phyloP scores from a whole-genome alignment of 805 yeast genomes.

The Wickerhamiella qilinensis region DNA sequence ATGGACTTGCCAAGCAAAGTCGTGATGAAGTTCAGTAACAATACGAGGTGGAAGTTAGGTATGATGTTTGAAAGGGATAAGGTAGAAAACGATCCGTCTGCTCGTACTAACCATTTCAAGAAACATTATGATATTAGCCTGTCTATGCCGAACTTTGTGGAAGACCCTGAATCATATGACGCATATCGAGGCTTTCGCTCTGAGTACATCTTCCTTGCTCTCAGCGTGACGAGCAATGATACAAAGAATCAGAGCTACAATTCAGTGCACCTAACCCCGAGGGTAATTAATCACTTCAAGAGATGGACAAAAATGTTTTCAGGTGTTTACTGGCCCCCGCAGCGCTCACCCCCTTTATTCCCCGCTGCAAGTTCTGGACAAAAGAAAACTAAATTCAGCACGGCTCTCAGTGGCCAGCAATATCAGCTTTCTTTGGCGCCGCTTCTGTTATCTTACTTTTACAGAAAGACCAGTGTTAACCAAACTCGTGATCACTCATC shows the following conservation, averaged over 20 bases:
- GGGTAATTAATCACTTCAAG: slow-evolving; percentile 48
- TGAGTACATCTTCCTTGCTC: slow-evolving; percentile 60
- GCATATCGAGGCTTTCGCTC: slow-evolving; percentile 71
- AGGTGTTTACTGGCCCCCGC: slow-evolving; percentile 65
- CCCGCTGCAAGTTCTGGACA: slow-evolving; percentile 22
- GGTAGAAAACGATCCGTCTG: slow-evolving; percentile 22
- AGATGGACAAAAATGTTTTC: slow-evolving; percentile 78
- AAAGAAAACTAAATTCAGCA: slow-evolving; percentile 40
- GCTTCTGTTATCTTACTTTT: slow-evolving; percentile 57
- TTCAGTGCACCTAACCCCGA: slow-evolving; percentile 63
- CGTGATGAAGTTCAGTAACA: slow-evolving; percentile 45
- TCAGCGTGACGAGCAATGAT: slow-evolving; percentile 25
- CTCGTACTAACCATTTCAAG: slow-evolving; percentile 32
- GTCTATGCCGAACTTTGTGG: slow-evolving; percentile 37
- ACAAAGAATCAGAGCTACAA: slow-evolving; percentile 30
- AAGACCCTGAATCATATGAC: slow-evolving; percentile 42
- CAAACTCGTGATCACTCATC: slow-evolving; percentile 30
- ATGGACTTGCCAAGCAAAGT: slow-evolving; percentile 25
- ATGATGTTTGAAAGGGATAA: slow-evolving; percentile 52
- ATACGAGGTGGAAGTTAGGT: slow-evolving; percentile 67
- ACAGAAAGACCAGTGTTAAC: slow-evolving; percentile 29
- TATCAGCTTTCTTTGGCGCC: slow-evolving; percentile 62
- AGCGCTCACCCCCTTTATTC: slow-evolving; percentile 60
- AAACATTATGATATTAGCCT: slow-evolving; percentile 52
- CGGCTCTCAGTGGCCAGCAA: slow-evolving; percentile 43